These are phyloP conservation scores for Coprinellus aureogranulatus DNA, from an alignment of 768 basidiomycete species.

Conservation along the genomic window DNA sequence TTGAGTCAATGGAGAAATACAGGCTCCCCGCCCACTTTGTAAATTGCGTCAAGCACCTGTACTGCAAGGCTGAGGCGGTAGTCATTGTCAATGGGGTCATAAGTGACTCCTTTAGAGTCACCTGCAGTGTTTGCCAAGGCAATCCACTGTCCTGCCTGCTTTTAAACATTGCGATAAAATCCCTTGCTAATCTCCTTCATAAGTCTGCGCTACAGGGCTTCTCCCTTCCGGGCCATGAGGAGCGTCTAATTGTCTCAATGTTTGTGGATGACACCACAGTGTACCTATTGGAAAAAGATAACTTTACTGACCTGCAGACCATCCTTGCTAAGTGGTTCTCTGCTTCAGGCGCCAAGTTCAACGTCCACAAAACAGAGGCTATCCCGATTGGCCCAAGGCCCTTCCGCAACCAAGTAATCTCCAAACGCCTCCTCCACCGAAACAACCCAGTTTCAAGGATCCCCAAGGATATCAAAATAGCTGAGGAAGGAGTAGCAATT, in stretches of 20 bases:
- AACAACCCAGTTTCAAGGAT: conserved; percentile 8
- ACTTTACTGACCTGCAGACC: conserved; percentile 15
- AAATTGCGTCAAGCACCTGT: not conserved
- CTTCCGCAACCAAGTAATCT: conserved; percentile 11
- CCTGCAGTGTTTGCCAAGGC: conserved; percentile 33
- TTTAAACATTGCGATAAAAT: conserved; percentile 35
- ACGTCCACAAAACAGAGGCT: conserved; percentile 37
- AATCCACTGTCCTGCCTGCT: conserved; percentile 37
- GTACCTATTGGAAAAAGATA: conserved; percentile 29
- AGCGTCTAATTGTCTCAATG: conserved; percentile 25
- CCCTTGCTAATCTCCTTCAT: conserved; percentile 27
- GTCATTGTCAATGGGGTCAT: conserved; percentile 30
- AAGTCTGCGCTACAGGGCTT: conserved; percentile 2
- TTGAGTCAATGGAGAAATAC: conserved; percentile 19
- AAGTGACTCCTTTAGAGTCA: conserved; percentile 18
- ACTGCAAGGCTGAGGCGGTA: conserved; percentile 11
- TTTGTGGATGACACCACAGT: conserved; percentile 44
- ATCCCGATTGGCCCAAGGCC: conserved; percentile 29
- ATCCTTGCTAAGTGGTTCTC: conserved; percentile 40
- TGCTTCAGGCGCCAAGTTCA: conserved; percentile 42
- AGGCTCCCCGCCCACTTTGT: conserved; percentile 16
- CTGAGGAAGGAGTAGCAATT: conserved; percentile 25
- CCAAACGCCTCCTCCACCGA: conserved; percentile 7
- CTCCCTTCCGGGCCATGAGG: not conserved
- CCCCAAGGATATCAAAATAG: conserved; percentile 25